Conservation (phyloP, 2,329 filamentous ascomycete species). For the Alternaria burnsii region DNA sequence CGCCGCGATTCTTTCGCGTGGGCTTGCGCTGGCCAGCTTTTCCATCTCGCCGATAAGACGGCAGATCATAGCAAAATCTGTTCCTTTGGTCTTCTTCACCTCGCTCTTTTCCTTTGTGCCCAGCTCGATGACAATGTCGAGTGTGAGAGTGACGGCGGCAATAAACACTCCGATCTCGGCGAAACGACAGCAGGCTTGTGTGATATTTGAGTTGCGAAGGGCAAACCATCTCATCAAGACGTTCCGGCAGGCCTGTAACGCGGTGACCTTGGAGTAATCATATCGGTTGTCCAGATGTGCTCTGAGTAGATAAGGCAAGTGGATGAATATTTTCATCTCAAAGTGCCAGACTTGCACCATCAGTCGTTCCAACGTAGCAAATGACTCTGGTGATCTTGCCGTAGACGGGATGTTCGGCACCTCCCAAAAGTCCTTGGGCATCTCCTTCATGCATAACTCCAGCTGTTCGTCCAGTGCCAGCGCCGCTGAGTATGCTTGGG, state of each 20-base stretch:
- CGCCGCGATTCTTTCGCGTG: constrained; percentile 46
- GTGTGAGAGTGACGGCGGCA: constrained; percentile 44
- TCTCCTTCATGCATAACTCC: constrained; percentile 39
- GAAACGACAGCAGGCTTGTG: constrained; percentile 46
- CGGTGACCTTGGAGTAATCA: constrained; percentile 47
- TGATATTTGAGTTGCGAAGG: constrained; percentile 45
- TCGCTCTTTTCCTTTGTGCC: constrained; percentile 44
- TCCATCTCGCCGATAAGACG: constrained; percentile 49
- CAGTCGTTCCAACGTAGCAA: constrained; percentile 37
- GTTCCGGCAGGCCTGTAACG: constrained; percentile 46
- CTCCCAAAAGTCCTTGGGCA: constrained; percentile 48
- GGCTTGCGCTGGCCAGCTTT: constrained; percentile 40
- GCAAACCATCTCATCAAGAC: constrained; percentile 50
- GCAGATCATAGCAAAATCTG: constrained; percentile 49
- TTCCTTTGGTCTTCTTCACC: constrained; percentile 45
- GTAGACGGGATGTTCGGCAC: constrained; percentile 48
- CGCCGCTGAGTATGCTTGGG: constrained; percentile 44
- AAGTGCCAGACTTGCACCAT: constrained; percentile 50
- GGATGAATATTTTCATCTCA: constrained; percentile 47
- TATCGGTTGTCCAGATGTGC: constrained; percentile 43
- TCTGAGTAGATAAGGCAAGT: constrained; percentile 46
- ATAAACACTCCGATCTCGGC: constrained; percentile 48
- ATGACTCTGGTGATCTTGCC: constrained; percentile 41
- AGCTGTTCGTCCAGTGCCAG: constrained; percentile 45
- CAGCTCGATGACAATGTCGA: constrained; percentile 50